Base-by-base conservation (phyloP, 257 asterid species). In the Plantago major region DNA sequence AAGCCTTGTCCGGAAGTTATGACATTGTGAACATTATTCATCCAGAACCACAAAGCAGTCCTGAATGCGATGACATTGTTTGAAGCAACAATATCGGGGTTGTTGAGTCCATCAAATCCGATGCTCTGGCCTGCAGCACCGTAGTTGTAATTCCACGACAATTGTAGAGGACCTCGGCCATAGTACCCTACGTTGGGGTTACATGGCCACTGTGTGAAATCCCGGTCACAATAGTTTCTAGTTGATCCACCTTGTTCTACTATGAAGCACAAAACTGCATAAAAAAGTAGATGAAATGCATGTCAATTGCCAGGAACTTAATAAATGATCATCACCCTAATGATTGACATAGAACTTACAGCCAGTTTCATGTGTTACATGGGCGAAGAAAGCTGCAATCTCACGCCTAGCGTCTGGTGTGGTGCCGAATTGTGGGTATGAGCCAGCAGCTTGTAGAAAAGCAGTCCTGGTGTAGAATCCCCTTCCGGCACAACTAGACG, bases 341-440 rank as follows among this genome's bases (percentile, higher is more conserved):
- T 22, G 26, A 22, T 22, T 22, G 26, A 22, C 26, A 22, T 2
- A 22, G 26, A 60, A 49, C 82, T 65, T 69, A 79, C 85, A 73
- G 38, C 80, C 82, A 46, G 89, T 79, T 58, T 79, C 81, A 63
- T 74, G 89, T 2, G 83, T 72, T 40, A 75, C 76, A 47, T 82
- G 89, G 2, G 89, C 89, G 43, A 82, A 82, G 58, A 79, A 74
- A 14, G 89, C 85, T 7, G 85, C 85, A 17, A 82, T 82, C 53
- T 82, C 88, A 0, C 82, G 67, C 60, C 57, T 74, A 18, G 79
- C 28, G 49, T 76, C 84, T 42, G 67, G 85, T 0, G 48, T 56
- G 2, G 74, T 74, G 18, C 85, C 89, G 16, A 82, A 79, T 16
- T 46, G 50, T 8, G 78, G 65, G 56, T 67, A 79, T 5, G 78